Conservation (phyloP, 2,329 filamentous ascomycete species). For the Emergomyces pasteurianus region DNA sequence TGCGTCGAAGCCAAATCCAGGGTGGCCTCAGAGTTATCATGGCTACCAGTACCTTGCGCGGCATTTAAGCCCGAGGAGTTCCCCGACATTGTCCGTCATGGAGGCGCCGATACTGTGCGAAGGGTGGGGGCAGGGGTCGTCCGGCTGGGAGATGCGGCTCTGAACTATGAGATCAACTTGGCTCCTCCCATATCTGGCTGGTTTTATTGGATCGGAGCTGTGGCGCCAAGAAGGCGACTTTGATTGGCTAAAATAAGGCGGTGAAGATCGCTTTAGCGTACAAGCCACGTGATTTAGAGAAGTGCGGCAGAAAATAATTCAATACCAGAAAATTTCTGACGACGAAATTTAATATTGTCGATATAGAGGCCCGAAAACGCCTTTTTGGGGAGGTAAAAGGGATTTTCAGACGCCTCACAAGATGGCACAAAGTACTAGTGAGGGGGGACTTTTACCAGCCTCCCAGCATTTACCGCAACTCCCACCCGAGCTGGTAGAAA, state of each 20-base stretch:
- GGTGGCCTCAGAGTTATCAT: not conserved
- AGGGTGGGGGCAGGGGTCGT: not conserved
- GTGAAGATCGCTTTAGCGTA: not conserved
- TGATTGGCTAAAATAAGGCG: slow-evolving; percentile 1
- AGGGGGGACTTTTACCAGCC: slow-evolving; percentile 44
- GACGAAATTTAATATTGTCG: slow-evolving; percentile 3
- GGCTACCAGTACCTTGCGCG: not conserved
- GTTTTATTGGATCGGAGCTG: slow-evolving; percentile 12
- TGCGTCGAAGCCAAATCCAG: slow-evolving; percentile 9
- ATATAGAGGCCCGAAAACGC: slow-evolving; percentile 15
- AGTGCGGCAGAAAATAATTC: slow-evolving; percentile 20
- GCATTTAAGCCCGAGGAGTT: slow-evolving; percentile 2
- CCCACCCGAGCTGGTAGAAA: slow-evolving; percentile 56
- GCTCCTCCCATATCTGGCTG: too few relatives aligned
- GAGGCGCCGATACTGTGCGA: slow-evolving; percentile 1
- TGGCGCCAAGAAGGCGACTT: slow-evolving; percentile 14
- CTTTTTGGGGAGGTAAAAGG: not conserved
- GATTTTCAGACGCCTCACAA: slow-evolving; percentile 13
- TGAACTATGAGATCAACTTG: too few relatives aligned
- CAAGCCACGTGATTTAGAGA: slow-evolving; percentile 11
- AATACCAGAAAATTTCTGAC: slow-evolving; percentile 3
- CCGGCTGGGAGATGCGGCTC: not conserved
- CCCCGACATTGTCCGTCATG: slow-evolving; percentile 12
- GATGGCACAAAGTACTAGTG: slow-evolving; percentile 29
- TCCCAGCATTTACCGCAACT: slow-evolving; percentile 43